Conservation (phyloP, 352 stramenopile species). For the Globisporangium megalacanthum region DNA sequence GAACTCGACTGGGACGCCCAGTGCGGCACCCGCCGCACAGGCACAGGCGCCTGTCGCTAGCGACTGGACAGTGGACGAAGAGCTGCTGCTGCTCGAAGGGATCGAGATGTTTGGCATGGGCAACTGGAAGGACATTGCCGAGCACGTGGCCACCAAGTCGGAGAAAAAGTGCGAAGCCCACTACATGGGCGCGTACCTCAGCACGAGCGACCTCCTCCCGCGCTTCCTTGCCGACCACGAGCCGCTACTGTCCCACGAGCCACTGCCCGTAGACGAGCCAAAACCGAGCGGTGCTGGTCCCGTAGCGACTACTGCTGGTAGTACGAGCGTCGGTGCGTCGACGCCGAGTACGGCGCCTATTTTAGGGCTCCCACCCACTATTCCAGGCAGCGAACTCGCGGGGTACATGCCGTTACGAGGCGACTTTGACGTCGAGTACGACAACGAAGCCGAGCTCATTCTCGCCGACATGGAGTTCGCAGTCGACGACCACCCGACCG, state of each 20-base stretch:
- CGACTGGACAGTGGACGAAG: conserved; percentile 94
- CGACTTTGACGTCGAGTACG: conserved; percentile 98
- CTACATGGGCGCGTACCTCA: conserved; percentile 82
- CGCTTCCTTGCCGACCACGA: conserved; percentile 51
- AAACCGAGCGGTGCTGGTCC: conserved; percentile 7
- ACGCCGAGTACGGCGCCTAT: conserved; percentile 2
- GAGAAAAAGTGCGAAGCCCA: conserved; percentile 89
- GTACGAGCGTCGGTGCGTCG: conserved; percentile 1
- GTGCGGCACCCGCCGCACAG: not conserved
- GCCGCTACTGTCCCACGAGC: conserved; percentile 11
- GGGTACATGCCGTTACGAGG: conserved; percentile 96
- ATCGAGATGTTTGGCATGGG: conserved; percentile 95
- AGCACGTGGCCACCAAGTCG: conserved; percentile 80
- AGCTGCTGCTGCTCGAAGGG: conserved; percentile 93
- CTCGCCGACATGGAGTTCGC: conserved; percentile 95
- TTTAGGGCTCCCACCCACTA: conserved; percentile 6
- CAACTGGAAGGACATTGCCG: conserved; percentile 94
- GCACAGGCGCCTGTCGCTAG: conserved; percentile 9
- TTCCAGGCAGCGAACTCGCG: conserved; percentile 40
- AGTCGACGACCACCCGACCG: conserved; percentile 86
- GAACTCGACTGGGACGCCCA: not conserved
- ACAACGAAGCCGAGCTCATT: conserved; percentile 96
- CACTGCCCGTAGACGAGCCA: conserved; percentile 16
- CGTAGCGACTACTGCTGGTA: conserved; percentile 12
- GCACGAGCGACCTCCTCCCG: conserved; percentile 47